Evolutionary conservation across 495 filamentous ascomycete genomes (phyloP).

Genomic region (Ascobolus immersus): DNA sequence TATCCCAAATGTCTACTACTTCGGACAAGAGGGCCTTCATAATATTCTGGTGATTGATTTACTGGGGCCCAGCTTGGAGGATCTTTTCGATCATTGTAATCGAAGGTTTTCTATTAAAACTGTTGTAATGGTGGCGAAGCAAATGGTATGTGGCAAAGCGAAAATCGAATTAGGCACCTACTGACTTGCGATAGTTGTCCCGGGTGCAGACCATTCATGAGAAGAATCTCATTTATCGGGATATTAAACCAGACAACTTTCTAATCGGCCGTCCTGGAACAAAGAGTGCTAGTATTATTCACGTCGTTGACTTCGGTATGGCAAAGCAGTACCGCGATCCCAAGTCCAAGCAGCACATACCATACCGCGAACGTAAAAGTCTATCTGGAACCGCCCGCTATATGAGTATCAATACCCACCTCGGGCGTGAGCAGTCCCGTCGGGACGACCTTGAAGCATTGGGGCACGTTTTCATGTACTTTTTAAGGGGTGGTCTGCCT

Average conservation of each 20-base stretch:
- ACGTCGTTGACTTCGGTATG: conserved; percentile 99
- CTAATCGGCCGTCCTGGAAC: conserved; percentile 81
- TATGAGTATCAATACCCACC: conserved; percentile 99
- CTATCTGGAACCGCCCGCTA: conserved; percentile 92
- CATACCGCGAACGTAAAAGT: conserved; percentile 92
- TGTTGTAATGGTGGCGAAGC: conserved; percentile 97
- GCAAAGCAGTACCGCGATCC: conserved; percentile 98
- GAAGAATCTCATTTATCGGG: conserved; percentile 97
- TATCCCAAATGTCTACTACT: conserved; percentile 99
- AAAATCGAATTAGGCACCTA: not conserved
- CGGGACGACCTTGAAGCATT: conserved; percentile 89
- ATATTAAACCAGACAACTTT: conserved; percentile 99
- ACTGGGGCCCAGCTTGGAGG: conserved; percentile 83
- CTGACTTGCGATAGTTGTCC: conserved; percentile 37
- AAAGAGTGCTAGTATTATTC: conserved; percentile 90
- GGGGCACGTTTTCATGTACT: conserved; percentile 99
- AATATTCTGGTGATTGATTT: conserved; percentile 98
- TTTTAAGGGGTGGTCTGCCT: conserved; percentile 78
- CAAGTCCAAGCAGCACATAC: conserved; percentile 98
- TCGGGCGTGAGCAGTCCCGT: conserved; percentile 87
- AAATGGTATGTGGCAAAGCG: conserved; percentile 48
- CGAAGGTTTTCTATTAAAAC: conserved; percentile 90
- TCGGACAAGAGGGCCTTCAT: conserved; percentile 93
- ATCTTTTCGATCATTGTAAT: conserved; percentile 95
- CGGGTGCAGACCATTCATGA: conserved; percentile 98